Percentiles rank a stretch among this genome's conserved stretches.
Evolutionary conservation across 176 grass and related monocot genomes (phyloP).

Genomic region (Canna indica): DNA sequence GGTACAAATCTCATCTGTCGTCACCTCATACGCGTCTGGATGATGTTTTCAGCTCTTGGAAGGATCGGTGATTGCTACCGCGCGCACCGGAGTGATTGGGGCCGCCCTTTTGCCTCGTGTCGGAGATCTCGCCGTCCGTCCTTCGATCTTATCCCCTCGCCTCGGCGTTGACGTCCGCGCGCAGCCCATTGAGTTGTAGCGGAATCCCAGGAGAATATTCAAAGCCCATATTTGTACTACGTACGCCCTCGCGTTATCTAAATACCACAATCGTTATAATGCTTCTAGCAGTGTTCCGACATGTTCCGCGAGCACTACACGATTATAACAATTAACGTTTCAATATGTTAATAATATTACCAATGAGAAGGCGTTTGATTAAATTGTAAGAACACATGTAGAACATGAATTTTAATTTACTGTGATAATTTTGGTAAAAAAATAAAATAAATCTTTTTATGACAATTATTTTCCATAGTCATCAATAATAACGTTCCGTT

Average conservation of each 20-base stretch:
- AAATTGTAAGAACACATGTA: too few species aligned
- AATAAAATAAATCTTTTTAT: too few species aligned
- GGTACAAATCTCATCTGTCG: background rate
- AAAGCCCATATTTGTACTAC: background rate
- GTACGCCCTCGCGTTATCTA: background rate
- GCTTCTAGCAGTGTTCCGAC: background rate
- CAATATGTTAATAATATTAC: too few species aligned
- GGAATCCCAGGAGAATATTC: constrained; percentile 4
- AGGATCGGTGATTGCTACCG: background rate
- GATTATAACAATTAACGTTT: too few species aligned
- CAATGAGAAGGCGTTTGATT: too few species aligned
- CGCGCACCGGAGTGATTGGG: background rate
- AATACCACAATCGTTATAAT: background rate
- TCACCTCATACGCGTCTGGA: background rate
- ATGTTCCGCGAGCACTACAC: background rate
- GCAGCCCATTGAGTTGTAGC: background rate
- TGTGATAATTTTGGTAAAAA: too few species aligned
- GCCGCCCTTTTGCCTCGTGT: background rate
- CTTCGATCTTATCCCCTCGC: constrained; percentile 7
- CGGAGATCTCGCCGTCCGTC: background rate
- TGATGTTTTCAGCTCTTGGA: background rate
- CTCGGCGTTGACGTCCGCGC: constrained; percentile 5
- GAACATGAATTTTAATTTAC: too few species aligned
- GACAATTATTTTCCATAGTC: too few species aligned
- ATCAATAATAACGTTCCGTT: background rate